These are phyloP conservation scores for Rhodotorula sp. DNA, from an alignment of 1,284 basidiomycete species.

Conservation along the genomic window DNA sequence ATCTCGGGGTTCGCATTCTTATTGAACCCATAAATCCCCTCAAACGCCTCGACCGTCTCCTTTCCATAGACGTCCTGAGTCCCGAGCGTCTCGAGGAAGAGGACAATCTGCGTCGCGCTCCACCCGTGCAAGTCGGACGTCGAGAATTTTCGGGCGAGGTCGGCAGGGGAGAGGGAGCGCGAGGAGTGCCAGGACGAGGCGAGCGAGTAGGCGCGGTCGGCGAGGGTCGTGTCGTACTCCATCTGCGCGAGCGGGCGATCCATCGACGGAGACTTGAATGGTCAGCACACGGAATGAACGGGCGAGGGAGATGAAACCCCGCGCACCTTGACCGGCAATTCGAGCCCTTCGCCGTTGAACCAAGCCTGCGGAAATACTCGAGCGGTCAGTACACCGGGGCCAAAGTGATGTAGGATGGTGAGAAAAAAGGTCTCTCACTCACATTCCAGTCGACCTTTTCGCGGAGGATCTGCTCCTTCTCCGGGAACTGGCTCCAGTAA, in stretches of 20 bases:
- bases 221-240: constrained; percentile 79
- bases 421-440: not conserved
- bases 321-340: constrained; percentile 32
- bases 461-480: constrained; percentile 61
- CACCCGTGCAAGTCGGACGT: constrained; percentile 60
- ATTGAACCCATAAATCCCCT: constrained; percentile 61
- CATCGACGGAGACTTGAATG: not conserved
- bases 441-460: constrained; percentile 78
- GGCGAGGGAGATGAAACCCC: not conserved
- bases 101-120: constrained; percentile 62
- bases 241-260: constrained; percentile 54
- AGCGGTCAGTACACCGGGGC: too few species aligned
- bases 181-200: constrained; percentile 75
- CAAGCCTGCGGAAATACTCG: constrained; percentile 26
- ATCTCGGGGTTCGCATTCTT: constrained; percentile 67
- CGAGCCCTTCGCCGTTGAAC: constrained; percentile 51
- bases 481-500: constrained; percentile 59
- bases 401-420: too few species aligned
- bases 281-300: not conserved
- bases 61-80: constrained; percentile 52
- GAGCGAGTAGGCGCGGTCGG: constrained; percentile 61
- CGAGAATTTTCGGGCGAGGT: constrained; percentile 57
- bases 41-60: constrained; percentile 60
- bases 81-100: constrained; percentile 70
- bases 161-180: constrained; percentile 55